Percentiles rank a stretch among this genome's conserved stretches.
These are phyloP conservation scores for Apiospora pterosperma DNA, from an alignment of 2,329 filamentous ascomycete species.

Conservation along the genomic window DNA sequence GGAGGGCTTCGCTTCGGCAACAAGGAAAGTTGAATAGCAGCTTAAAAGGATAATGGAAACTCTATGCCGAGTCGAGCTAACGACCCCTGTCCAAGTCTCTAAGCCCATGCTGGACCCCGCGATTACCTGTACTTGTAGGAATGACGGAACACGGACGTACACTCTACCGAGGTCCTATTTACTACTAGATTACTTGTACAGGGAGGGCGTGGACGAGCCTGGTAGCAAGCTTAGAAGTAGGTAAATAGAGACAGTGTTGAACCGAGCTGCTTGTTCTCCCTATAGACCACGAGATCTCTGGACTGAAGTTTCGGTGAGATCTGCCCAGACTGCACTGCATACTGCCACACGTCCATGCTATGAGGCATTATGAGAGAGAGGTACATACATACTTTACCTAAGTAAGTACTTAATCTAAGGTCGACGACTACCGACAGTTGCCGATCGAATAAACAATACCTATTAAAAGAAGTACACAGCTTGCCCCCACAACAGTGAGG, in stretches of 20 bases:
- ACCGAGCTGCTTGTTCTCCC: background rate
- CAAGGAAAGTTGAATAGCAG: constrained; percentile 3
- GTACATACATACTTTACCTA: background rate
- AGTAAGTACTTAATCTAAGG: too few relatives aligned
- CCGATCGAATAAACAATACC: background rate
- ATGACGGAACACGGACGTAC: constrained; percentile 4
- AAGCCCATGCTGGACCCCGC: background rate
- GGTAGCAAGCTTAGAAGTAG: too few relatives aligned
- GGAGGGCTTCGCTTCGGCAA: constrained; percentile 4
- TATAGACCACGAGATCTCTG: background rate
- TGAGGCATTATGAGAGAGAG: background rate
- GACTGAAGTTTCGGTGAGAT: background rate
- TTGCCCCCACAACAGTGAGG: background rate
- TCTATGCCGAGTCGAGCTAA: constrained; percentile 3
- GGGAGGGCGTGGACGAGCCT: too few relatives aligned
- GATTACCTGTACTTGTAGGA: too few relatives aligned
- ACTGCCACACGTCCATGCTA: background rate
- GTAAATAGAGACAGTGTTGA: background rate
- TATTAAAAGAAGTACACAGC: background rate
- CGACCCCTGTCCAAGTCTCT: background rate
- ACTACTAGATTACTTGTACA: background rate
- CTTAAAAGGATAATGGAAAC: constrained; percentile 3
- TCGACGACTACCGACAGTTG: background rate
- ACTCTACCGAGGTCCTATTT: constrained; percentile 1
- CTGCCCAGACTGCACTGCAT: too few relatives aligned